Conservation (phyloP, 106 monocot species). For the Dactylorhiza incarnata region DNA sequence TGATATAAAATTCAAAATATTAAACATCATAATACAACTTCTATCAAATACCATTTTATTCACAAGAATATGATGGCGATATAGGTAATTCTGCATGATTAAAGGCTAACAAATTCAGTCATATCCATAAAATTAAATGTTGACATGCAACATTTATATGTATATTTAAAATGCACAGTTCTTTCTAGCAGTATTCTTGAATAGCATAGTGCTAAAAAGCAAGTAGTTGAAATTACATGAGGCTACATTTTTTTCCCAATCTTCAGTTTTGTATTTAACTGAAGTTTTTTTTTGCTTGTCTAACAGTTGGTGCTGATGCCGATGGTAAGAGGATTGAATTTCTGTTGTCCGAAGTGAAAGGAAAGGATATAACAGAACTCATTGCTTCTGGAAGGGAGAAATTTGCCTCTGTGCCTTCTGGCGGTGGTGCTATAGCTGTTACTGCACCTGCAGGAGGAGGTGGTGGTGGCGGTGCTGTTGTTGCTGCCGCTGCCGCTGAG, state of each 20-base stretch:
- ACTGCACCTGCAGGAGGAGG: not conserved
- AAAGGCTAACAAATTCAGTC: too few species aligned
- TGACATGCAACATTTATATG: too few species aligned
- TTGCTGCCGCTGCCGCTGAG: conserved; percentile 7
- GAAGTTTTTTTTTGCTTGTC: not conserved
- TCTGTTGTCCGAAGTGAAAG: conserved; percentile 15
- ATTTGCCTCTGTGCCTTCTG: conserved; percentile 26
- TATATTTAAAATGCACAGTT: too few species aligned
- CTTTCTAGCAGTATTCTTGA: too few species aligned
- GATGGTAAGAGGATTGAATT: conserved; percentile 17
- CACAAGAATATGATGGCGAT: too few species aligned
- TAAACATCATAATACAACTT: too few species aligned
- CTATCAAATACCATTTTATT: too few species aligned
- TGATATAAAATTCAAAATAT: too few species aligned
- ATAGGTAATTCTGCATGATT: too few species aligned
- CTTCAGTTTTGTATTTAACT: not conserved
- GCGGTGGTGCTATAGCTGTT: conserved; percentile 7
- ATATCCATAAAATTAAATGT: too few species aligned
- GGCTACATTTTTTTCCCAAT: not conserved
- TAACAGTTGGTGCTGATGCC: conserved; percentile 21
- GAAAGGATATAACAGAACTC: conserved; percentile 23
- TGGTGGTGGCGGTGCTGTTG: not conserved
- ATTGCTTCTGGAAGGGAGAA: conserved; percentile 29
- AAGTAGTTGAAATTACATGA: too few species aligned
- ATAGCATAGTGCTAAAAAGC: too few species aligned